phyloP scores from a whole-genome alignment of 2,329 filamentous ascomycete species.

The Chaetothyriales sp. region DNA sequence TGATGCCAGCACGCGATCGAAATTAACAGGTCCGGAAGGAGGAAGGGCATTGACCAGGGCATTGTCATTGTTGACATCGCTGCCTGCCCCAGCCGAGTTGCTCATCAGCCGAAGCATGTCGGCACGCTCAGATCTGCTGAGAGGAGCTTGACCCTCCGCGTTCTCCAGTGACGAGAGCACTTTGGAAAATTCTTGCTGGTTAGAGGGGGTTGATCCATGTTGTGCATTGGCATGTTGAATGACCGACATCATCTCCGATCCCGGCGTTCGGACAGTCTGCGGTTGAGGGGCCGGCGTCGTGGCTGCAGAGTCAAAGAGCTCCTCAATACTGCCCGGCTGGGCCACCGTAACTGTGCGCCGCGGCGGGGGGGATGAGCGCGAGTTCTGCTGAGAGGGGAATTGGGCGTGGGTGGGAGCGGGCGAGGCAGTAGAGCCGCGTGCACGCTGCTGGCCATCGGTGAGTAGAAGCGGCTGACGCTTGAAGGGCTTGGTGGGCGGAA shows the following conservation, averaged over 20 bases:
- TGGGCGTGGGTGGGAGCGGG: slow-evolving; percentile 19
- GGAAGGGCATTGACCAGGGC: slow-evolving; percentile 41
- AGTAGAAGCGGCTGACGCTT: slow-evolving; percentile 34
- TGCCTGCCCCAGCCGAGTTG: slow-evolving; percentile 28
- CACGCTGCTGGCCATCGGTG: slow-evolving; percentile 26
- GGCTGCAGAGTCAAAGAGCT: slow-evolving; percentile 26
- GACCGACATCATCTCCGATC: slow-evolving; percentile 34
- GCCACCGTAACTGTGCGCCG: neutral
- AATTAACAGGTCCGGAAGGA: slow-evolving; percentile 38
- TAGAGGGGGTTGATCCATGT: slow-evolving; percentile 24
- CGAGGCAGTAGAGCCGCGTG: slow-evolving; percentile 25
- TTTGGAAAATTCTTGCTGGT: slow-evolving; percentile 29
- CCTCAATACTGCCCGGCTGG: slow-evolving; percentile 26
- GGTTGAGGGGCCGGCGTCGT: slow-evolving; percentile 2
- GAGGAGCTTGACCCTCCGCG: slow-evolving; percentile 28
- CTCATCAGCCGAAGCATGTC: slow-evolving; percentile 34
- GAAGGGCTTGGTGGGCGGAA: slow-evolving; percentile 24
- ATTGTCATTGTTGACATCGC: slow-evolving; percentile 35
- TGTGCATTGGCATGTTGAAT: slow-evolving; percentile 34
- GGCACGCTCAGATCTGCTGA: slow-evolving; percentile 31
- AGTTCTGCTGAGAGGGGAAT: slow-evolving; percentile 7
- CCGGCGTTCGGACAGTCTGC: slow-evolving; percentile 15
- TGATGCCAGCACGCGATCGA: slow-evolving; percentile 38
- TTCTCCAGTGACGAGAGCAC: slow-evolving; percentile 31
- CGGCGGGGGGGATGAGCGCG: neutral